phyloP scores from a whole-genome alignment of 1,139 yeast species.

The Arxiozyma slooffiae region DNA sequence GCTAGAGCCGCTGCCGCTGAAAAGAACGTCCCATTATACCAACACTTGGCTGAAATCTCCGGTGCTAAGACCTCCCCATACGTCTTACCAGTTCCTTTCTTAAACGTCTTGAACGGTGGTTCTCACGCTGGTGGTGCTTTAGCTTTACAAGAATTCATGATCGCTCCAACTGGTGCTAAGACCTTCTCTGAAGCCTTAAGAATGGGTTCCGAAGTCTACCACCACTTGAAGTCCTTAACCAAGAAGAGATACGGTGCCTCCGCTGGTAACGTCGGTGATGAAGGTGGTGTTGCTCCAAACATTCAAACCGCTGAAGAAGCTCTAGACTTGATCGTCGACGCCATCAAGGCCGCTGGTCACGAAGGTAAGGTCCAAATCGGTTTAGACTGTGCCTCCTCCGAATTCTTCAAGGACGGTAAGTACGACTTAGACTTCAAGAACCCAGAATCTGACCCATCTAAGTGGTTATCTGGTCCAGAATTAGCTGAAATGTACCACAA shows the following conservation, averaged over 20 bases:
- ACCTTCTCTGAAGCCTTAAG: slow-evolving; percentile 88
- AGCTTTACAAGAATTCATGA: slow-evolving; percentile 98
- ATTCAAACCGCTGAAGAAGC: slow-evolving; percentile 90
- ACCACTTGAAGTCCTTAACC: slow-evolving; percentile 79
- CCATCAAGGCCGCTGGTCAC: slow-evolving; percentile 89
- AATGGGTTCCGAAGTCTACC: slow-evolving; percentile 95
- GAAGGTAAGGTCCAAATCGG: slow-evolving; percentile 84
- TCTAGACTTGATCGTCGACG: slow-evolving; percentile 75
- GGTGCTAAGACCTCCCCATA: slow-evolving; percentile 52
- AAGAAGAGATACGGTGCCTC: slow-evolving; percentile 90
- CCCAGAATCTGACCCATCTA: slow-evolving; percentile 77
- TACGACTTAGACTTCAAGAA: slow-evolving; percentile 97
- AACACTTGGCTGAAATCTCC: slow-evolving; percentile 69
- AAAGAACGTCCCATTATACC: slow-evolving; percentile 77
- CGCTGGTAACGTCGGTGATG: slow-evolving; percentile 99
- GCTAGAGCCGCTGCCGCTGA: slow-evolving; percentile 94
- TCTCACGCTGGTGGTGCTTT: slow-evolving; percentile 98
- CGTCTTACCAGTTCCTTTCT: slow-evolving; percentile 92
- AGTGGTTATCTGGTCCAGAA: slow-evolving; percentile 82
- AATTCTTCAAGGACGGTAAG: slow-evolving; percentile 89
- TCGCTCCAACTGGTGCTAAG: slow-evolving; percentile 83
- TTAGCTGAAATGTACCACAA: slow-evolving; percentile 72
- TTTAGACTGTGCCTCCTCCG: slow-evolving; percentile 92
- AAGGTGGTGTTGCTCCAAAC: slow-evolving; percentile 99
- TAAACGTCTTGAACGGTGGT: slow-evolving; percentile 97